Evolutionary conservation across 2,329 filamentous ascomycete species (phyloP).

Genomic region (Pyrenochaeta sp.): DNA sequence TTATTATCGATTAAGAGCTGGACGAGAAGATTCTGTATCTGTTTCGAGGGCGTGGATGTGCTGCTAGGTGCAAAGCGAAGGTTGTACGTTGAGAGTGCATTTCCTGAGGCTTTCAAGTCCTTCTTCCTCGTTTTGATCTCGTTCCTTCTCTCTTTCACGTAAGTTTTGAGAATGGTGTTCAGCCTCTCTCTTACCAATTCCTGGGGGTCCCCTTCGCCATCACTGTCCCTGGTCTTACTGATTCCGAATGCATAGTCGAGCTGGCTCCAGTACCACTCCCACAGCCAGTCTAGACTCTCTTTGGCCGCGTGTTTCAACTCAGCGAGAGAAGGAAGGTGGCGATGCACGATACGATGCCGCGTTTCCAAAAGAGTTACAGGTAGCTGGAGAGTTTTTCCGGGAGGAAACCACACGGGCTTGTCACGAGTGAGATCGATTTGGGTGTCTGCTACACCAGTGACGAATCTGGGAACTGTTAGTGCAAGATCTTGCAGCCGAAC

Average conservation of each 20-base stretch:
- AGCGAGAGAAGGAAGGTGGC: conserved; percentile 79
- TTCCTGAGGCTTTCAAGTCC: conserved; percentile 22
- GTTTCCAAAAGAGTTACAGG: conserved; percentile 84
- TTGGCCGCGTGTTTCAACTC: conserved; percentile 74
- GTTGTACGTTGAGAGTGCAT: conserved; percentile 23
- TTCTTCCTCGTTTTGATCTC: conserved; percentile 37
- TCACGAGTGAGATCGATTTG: conserved; percentile 49
- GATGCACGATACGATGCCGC: conserved; percentile 88
- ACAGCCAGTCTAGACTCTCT: conserved; percentile 83
- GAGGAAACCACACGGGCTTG: conserved; percentile 36
- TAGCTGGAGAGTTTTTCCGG: conserved; percentile 30
- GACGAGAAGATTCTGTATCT: conserved; percentile 13
- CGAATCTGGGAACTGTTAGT: conserved; percentile 65
- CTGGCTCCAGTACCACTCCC: conserved; percentile 82
- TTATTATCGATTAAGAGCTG: conserved; percentile 45
- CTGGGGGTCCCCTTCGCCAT: conserved; percentile 8
- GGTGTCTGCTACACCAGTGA: conserved; percentile 80
- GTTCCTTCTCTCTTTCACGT: conserved; percentile 39
- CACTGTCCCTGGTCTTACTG: neutral
- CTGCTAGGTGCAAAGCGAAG: conserved; percentile 14
- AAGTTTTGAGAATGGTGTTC: conserved; percentile 43
- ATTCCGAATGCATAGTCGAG: conserved; percentile 50
- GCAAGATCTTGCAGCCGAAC: neutral
- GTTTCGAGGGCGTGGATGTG: conserved; percentile 4
- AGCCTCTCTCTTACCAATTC: conserved; percentile 29